Conservation (phyloP, 441 rosid species). For the Aquilaria agallochum region DNA sequence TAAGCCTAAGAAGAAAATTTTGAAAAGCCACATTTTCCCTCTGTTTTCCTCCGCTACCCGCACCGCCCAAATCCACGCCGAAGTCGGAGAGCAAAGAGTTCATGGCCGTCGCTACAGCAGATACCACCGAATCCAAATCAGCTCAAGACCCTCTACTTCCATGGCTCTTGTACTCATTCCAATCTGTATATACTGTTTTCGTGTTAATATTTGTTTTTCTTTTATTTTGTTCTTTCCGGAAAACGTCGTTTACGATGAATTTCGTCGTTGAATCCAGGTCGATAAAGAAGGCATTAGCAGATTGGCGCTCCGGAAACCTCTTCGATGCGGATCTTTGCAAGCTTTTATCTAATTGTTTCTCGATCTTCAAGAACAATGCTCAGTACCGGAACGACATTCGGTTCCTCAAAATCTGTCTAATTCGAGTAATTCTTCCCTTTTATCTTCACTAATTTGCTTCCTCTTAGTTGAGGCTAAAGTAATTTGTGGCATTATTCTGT, state of each 20-base stretch:
- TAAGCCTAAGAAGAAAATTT: not conserved
- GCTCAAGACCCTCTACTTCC: slow-evolving; percentile 56
- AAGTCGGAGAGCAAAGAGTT: not conserved
- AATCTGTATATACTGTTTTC: not conserved
- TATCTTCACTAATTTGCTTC: not conserved
- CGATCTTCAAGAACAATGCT: slow-evolving; percentile 43
- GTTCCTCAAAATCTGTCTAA: slow-evolving; percentile 92
- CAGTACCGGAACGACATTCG: slow-evolving; percentile 68
- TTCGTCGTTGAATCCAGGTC: slow-evolving; percentile 35
- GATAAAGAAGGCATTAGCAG: slow-evolving; percentile 39
- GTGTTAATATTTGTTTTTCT: not conserved
- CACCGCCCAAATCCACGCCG: slow-evolving; percentile 5
- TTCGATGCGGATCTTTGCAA: slow-evolving; percentile 33
- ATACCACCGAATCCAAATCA: slow-evolving; percentile 15
- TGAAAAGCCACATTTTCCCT: slow-evolving; percentile 20
- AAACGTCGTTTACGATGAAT: not conserved
- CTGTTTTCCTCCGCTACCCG: slow-evolving; percentile 3
- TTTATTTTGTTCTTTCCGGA: not conserved
- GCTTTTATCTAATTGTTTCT: slow-evolving; percentile 47
- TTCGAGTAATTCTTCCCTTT: slow-evolving; percentile 47
- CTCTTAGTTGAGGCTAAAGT: not conserved
- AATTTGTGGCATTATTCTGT: not conserved
- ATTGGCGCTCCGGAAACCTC: slow-evolving; percentile 26
- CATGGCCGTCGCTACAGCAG: slow-evolving; percentile 26
- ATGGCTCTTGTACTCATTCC: slow-evolving; percentile 51